phyloP scores from a whole-genome alignment of 2,329 filamentous ascomycete species.

The Fusarium sarcochroum region DNA sequence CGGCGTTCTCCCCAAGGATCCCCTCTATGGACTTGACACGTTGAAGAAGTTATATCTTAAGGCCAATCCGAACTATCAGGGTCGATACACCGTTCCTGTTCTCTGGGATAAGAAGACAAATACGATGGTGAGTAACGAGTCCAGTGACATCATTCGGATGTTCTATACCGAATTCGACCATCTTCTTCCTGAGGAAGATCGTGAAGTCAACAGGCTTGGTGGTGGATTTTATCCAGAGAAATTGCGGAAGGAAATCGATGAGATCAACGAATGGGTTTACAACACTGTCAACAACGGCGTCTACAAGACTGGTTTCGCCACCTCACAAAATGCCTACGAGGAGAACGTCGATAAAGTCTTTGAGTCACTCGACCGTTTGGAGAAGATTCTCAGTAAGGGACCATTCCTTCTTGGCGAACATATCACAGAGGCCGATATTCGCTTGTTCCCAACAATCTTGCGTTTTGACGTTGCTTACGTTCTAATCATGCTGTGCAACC shows the following conservation, averaged over 20 bases:
- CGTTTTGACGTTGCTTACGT: conserved; percentile 80
- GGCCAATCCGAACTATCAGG: conserved; percentile 75
- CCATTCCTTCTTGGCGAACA: conserved; percentile 74
- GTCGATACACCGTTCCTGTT: conserved; percentile 81
- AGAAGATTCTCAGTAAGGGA: conserved; percentile 65
- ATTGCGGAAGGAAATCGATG: conserved; percentile 71
- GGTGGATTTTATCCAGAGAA: conserved; percentile 70
- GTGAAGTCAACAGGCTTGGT: conserved; percentile 64
- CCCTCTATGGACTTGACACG: conserved; percentile 75
- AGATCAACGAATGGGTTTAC: conserved; percentile 78
- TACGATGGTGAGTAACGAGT: conserved; percentile 86
- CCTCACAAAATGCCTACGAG: conserved; percentile 75
- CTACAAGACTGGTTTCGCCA: conserved; percentile 74
- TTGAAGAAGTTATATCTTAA: conserved; percentile 80
- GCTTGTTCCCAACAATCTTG: conserved; percentile 75
- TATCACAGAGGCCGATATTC: conserved; percentile 78
- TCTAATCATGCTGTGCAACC: conserved; percentile 75
- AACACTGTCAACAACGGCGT: conserved; percentile 64
- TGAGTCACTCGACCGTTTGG: conserved; percentile 73
- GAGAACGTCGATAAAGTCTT: conserved; percentile 73
- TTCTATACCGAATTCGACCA: conserved; percentile 81
- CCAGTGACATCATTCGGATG: conserved; percentile 87
- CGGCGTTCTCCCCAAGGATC: conserved; percentile 63
- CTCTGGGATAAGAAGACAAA: conserved; percentile 78
- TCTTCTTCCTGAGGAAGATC: conserved; percentile 65